Evolutionary conservation across 345 rosid genomes (phyloP), one percentile per base, ranked within the genome.

Genomic region (Pelargonium nanum): DNA sequence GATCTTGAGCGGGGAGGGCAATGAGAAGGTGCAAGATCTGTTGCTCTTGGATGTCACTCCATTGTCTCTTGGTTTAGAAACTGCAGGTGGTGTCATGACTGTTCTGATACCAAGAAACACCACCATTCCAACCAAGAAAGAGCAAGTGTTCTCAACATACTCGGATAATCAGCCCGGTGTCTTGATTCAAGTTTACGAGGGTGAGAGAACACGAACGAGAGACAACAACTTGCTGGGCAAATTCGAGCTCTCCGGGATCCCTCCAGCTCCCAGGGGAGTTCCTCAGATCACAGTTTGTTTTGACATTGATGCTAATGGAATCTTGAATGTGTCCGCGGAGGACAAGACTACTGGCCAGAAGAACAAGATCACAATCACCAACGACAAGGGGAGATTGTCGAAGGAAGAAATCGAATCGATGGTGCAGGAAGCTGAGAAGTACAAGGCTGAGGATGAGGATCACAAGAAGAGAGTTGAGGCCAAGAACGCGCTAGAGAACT

Each of bases 41-140:
- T n/a, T n/a, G n/a, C n/a, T n/a, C n/a, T n/a, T n/a, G n/a, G n/a
- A n/a, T n/a, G n/a, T n/a, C n/a, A n/a, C n/a, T 2, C 77, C 77
- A 0, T 55, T 73, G 26, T 73, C 81, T 0, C 75, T 61, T 15
- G 81, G 81, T 1, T 4, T 77, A 25, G 80, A 77, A 34, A 70
- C 71, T 8, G 77, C 70, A 0, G 75, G 81, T 6, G 81, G 81
- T 21, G 77, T 73, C 13, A 73, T 77, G 81, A 73, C 72, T 17
- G 78, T 73, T 4, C 34, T 73, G 68, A 70, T 77, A 52, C 78
- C 74, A 2, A 73, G 81, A 51, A 77, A 73, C 60, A 68, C 78
- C n/a, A 61, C 78, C 6, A 70, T 77, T 3, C 81, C 81, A 8
- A 77, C 75, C 10, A 77, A 74, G 73, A 70, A n/a, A n/a, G n/a